phyloP scores from a whole-genome alignment of 805 yeast species.

The Jamesozyma lodderae region DNA sequence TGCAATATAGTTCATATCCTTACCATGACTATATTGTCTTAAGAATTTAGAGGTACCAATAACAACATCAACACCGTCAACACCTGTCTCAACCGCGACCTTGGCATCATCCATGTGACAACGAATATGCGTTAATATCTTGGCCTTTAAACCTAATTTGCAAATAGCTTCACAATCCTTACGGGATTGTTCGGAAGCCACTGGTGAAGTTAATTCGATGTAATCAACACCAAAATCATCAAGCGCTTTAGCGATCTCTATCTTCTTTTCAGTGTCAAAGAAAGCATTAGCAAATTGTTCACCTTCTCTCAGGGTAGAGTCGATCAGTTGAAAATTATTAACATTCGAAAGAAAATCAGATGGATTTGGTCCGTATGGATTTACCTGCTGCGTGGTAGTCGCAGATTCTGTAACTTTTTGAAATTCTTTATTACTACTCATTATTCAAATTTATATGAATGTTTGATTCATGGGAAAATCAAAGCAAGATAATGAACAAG shows the following conservation, averaged over 20 bases:
- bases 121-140: conserved; percentile 91
- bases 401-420: conserved; percentile 13
- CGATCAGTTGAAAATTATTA: conserved; percentile 79
- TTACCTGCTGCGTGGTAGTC: conserved; percentile 23
- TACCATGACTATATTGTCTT: conserved; percentile 93
- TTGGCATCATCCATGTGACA: conserved; percentile 99
- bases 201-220: conserved; percentile 97
- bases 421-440: conserved; percentile 8
- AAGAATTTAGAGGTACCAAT: conserved; percentile 94
- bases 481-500: no score
- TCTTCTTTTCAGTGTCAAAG: conserved; percentile 87
- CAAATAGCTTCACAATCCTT: conserved; percentile 96
- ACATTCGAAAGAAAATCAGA: conserved; percentile 87
- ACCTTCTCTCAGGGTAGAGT: conserved; percentile 94
- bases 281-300: conserved; percentile 98
- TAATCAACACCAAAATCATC: conserved; percentile 98
- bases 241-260: conserved; percentile 91
- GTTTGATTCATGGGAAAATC: no score
- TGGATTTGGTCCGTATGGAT: conserved; percentile 96
- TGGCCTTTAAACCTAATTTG: conserved; percentile 93
- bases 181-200: conserved; percentile 91
- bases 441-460: no score
- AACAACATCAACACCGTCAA: conserved; percentile 97
- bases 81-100: conserved; percentile 96
- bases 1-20: conserved; percentile 96